Evolutionary conservation across 2,329 filamentous ascomycete species (phyloP), one percentile per base, ranked within the genome.

Genomic region (Xylariaceae sp.): DNA sequence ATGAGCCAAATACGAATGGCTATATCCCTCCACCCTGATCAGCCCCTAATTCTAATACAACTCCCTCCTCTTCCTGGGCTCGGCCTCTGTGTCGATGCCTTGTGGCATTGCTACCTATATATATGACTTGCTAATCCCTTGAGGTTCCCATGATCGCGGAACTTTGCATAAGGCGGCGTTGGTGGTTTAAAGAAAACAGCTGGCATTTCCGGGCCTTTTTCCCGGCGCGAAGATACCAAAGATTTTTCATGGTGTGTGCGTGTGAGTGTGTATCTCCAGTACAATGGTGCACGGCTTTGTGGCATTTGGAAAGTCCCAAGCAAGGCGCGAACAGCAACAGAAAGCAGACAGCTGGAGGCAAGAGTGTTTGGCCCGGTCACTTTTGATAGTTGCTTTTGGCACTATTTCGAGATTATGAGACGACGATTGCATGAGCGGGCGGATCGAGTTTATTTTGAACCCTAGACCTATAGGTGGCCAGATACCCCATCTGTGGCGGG

Each of bases 161-260:
- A 44, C 37, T 47, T 52, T 57, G 55, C 55, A 58, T 58, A 44
- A 53, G 49, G 44, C 34, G 52, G 52, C 55, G 55, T 58, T 55
- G 49, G 44, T 52, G 55, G 55, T 41, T 52, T 52, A 57, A 54
- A 58, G 50, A 58, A 50, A 58, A 48, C 37, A 39, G 39, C 50
- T 42, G 42, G 42, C 45, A 42, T 43, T 39, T 41, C 48, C 45
- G 44, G 50, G 52, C 53, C 47, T 37, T 53, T 46, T 49, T 47
- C 48, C 52, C 52, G 48, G 26, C 42, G 48, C 51, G 46, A 56
- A 46, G 53, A 58, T 56, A 56, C 55, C 52, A 56, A 56, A 54
- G 53, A 57, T 49, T 45, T 15, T 19, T 31, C 22, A 38, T 48
- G 44, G 40, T 48, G 43, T 42, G 47, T 44, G 40, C 48, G 53